Base-by-base conservation (phyloP, 495 filamentous ascomycete genomes). In the Hyaloscypha variabilis region DNA sequence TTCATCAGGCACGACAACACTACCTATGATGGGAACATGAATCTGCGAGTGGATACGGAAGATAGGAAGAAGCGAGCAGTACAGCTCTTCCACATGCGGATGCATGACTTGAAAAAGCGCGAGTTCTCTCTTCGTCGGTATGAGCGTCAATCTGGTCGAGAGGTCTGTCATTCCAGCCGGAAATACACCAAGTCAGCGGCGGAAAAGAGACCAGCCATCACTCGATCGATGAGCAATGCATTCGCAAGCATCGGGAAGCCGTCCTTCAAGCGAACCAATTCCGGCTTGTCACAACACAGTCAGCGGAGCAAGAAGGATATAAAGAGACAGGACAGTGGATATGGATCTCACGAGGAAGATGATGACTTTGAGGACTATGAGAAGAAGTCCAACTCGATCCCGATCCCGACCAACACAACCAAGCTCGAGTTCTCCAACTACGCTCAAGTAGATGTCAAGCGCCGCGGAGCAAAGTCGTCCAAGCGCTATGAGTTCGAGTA, bases 361-460 rank as follows among this genome's bases (percentile, higher is more conserved):
- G 85, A 85, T 39, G 79, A 84, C 11, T 68, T 72, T 54, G 63
- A 73, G 63, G 76, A 52, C 6, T 63, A 65, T 36, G 84, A 55
- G 75, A 57, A 54, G 55, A 72, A 69, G 64, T 28, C 62, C 26
- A 72, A 71, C 64, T 58, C 65, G 10, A 24, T 58, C 25, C 39
- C 49, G 23, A 67, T 79, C 63, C 80, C 80, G 42, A 89, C 85
- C 56, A 94, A 97, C 72, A 90, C 83, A 49, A 90, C 90, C 68
- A 90, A 91, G 74, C 83, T 99, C 36, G 94, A 98, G 71, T 99
- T 97, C 75, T 95, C 92, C 62, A 99, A 99, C 78, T 99, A 99
- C 73, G 95, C 95, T 11, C 93, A 95, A 72, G 87, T 97, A 30
- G 91, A 97, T 66, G 78, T 99, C 62, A 87, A 82, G 66, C 84